Base-by-base conservation (phyloP, 345 rosid species). In the Heritiera littoralis region DNA sequence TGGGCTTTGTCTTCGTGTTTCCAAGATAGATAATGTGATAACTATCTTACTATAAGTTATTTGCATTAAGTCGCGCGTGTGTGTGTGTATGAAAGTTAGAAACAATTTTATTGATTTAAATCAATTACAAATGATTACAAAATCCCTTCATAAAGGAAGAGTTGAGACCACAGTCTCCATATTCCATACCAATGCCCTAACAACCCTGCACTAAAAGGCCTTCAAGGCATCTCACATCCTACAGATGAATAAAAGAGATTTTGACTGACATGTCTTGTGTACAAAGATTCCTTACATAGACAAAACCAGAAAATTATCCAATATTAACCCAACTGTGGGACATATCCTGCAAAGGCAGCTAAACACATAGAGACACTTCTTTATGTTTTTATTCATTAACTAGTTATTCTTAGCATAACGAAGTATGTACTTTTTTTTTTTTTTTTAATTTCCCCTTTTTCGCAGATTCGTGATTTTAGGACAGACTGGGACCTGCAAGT, bases 401-500 rank as follows among this genome's bases (percentile, higher is more conserved):
- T 49, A 64, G 43, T 76, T 60, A 56, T 13, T 81, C 46, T 43
- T 43, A 79, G 70, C 72, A 63, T 78, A 17, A 65, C 75, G 17
- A 80, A 82, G 46, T 70, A 56, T 23, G 54, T n/a, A 46, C 66
- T 74, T 49, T 30, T 28, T 8, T 20, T 68, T 9, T 1, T 3
- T 35, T 35, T 35, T 35, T 1, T 35, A 35, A 1, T 46, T 51
- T 35, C n/a, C 11, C 30, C 66, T 45, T 73, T 82, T 74, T 79
- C 54, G 85, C 92, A 95, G 99, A 84, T 95, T 86, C 94, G 97
- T 84, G 97, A 95, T 83, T 89, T 91, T 82, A 88, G 99, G 82
- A 66, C 92, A 40, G 99, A 95, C 82, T 95, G 99, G 99, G 82
- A 93, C 75, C 89, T 95, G 75, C 88, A 95, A 88, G 99, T 95